A percentile compares a stretch with the other conserved stretches of the same genome.
phyloP scores from a whole-genome alignment of 805 yeast genomes.

The Metschnikowia rubicola region DNA sequence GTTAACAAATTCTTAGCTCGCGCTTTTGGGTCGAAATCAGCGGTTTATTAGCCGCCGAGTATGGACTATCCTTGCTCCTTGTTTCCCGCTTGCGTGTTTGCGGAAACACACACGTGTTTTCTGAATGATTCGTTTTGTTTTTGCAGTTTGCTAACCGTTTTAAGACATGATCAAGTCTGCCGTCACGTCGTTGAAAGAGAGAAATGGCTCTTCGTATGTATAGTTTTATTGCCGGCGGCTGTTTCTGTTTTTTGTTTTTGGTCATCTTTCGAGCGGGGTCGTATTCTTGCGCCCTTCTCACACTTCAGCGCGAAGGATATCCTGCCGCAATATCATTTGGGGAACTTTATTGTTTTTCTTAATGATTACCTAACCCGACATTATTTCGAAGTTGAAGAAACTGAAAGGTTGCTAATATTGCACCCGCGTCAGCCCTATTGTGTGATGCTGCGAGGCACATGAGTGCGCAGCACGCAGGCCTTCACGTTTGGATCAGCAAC shows the following conservation, averaged over 20 bases:
- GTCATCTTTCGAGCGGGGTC: background rate
- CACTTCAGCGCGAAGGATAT: background rate
- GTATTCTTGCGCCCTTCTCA: background rate
- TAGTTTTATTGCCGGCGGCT: background rate
- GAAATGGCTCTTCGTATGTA: conserved; percentile 72
- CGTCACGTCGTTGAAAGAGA: conserved; percentile 65
- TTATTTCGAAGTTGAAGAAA: too few species aligned
- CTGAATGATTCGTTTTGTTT: background rate
- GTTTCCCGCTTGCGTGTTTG: conserved; percentile 4
- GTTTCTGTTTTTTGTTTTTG: background rate
- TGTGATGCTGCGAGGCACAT: too few species aligned
- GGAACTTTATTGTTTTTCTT: too few species aligned
- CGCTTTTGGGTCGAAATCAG: background rate
- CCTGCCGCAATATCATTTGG: too few species aligned
- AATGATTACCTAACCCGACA: too few species aligned
- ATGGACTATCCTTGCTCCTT: background rate
- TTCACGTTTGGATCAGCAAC: too few species aligned
- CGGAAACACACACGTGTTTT: conserved; percentile 1
- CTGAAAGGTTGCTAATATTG: too few species aligned
- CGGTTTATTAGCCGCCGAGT: conserved; percentile 1
- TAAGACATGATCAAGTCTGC: conserved; percentile 67
- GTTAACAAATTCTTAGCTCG: background rate
- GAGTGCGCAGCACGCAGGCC: too few species aligned
- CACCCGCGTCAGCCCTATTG: too few species aligned
- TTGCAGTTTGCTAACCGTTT: background rate